phyloP scores from a whole-genome alignment of 2,329 filamentous ascomycete species.

The Trichoderma sp. region DNA sequence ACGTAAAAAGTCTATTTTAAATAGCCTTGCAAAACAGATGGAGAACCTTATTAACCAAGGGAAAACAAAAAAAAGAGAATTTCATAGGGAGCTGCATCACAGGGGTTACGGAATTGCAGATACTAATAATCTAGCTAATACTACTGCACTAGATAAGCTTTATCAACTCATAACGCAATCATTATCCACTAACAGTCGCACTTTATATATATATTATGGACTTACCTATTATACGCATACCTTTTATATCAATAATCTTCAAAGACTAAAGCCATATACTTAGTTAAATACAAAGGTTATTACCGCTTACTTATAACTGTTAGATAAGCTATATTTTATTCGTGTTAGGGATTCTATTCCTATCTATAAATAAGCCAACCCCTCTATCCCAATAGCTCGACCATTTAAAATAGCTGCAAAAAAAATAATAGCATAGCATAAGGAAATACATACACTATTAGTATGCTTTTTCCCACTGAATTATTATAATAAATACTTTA shows the following conservation, averaged over 20 bases:
- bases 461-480: conserved; percentile 14
- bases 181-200: too few species aligned
- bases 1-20: too few species aligned
- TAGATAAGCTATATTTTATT: conserved; percentile 17
- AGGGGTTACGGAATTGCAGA: not conserved
- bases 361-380: not conserved
- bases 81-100: too few species aligned
- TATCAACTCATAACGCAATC: not conserved
- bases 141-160: not conserved
- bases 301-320: conserved; percentile 19
- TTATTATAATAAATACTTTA: conserved; percentile 12
- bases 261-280: not conserved
- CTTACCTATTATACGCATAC: too few species aligned
- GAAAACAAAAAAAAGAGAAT: too few species aligned
- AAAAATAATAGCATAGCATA: conserved; percentile 12
- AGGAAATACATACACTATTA: not conserved
- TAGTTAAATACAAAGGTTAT: not conserved
- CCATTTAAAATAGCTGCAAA: conserved; percentile 16
- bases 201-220: too few species aligned
- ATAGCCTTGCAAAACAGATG: too few species aligned
- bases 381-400: not conserved
- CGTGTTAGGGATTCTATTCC: conserved; percentile 19
- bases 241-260: not conserved
- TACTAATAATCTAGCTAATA: not conserved
- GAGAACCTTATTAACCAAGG: too few species aligned